Conservation (phyloP, 2,329 filamentous ascomycete genomes). For the Penicillium sp. region DNA sequence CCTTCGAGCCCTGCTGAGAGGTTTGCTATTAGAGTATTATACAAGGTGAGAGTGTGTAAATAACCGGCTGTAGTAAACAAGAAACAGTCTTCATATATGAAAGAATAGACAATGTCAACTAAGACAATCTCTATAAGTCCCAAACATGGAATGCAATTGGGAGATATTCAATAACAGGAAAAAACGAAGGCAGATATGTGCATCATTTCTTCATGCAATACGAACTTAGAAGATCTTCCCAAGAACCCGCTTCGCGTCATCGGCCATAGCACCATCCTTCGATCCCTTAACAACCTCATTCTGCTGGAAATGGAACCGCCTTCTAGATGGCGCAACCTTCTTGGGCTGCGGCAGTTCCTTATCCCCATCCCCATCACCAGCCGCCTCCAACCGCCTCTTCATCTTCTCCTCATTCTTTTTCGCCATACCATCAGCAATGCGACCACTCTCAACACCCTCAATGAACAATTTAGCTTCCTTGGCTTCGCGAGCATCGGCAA, state of each 20-base stretch:
- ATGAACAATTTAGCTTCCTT: constrained; percentile 47
- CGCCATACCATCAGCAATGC: constrained; percentile 44
- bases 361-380: constrained; percentile 15
- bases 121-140: not conserved
- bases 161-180: constrained; percentile 3
- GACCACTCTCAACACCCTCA: constrained; percentile 42
- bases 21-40: not conserved
- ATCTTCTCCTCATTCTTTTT: constrained; percentile 45
- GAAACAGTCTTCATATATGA: not conserved
- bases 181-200: not conserved
- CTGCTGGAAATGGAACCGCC: constrained; percentile 39
- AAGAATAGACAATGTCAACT: not conserved
- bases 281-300: constrained; percentile 39
- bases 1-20: not conserved
- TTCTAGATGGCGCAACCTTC: constrained; percentile 22
- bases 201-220: not conserved
- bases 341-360: constrained; percentile 9
- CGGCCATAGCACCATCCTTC: constrained; percentile 28
- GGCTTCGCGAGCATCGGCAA: constrained; percentile 41
- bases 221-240: constrained; percentile 47
- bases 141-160: not conserved
- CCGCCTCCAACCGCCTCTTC: constrained; percentile 29
- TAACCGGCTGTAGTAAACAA: not conserved
- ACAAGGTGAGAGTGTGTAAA: not conserved
- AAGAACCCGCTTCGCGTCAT: constrained; percentile 45